These are phyloP conservation scores for Alternaria sp. DNA, from an alignment of 2,329 filamentous ascomycete species.

Conservation along the genomic window DNA sequence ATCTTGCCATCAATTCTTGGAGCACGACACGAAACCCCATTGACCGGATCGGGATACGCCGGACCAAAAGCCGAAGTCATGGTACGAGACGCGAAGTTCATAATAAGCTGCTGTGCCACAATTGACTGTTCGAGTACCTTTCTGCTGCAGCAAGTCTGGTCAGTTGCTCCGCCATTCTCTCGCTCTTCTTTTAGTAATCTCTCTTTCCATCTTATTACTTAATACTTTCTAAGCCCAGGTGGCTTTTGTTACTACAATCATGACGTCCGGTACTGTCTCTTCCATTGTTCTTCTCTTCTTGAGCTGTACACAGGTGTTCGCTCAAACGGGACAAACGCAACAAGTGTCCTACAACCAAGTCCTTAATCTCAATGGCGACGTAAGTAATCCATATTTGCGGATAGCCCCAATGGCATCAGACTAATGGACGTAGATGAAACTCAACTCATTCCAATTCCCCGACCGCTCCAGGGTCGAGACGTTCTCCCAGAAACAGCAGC, in stretches of 20 bases:
- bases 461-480: slow-evolving; percentile 48
- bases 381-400: slow-evolving; percentile 21
- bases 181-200: slow-evolving; percentile 26
- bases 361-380: slow-evolving; percentile 49
- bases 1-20: slow-evolving; percentile 3
- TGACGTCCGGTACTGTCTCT: slow-evolving; percentile 48
- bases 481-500: slow-evolving; percentile 47
- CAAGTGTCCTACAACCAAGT: slow-evolving; percentile 48
- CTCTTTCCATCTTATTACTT: slow-evolving; percentile 11
- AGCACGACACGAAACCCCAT: slow-evolving; percentile 12
- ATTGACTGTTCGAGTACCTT: slow-evolving; percentile 5
- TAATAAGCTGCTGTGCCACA: slow-evolving; percentile 31
- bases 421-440: slow-evolving; percentile 40
- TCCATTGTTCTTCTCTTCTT: slow-evolving; percentile 38
- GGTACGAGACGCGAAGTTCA: slow-evolving; percentile 21
- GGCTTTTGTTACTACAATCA: slow-evolving; percentile 34
- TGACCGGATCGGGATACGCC: slow-evolving; percentile 9
- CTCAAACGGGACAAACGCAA: slow-evolving; percentile 27
- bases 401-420: rapidly evolving
- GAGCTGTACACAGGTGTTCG: slow-evolving; percentile 34
- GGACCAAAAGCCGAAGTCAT: slow-evolving; percentile 8
- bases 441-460: slow-evolving; percentile 48
- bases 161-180: slow-evolving; percentile 26
- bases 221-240: slow-evolving; percentile 39
- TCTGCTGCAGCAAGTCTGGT: slow-evolving; percentile 42